Conservation (phyloP, 768 basidiomycete species). For the Mycena albidolilacea region DNA sequence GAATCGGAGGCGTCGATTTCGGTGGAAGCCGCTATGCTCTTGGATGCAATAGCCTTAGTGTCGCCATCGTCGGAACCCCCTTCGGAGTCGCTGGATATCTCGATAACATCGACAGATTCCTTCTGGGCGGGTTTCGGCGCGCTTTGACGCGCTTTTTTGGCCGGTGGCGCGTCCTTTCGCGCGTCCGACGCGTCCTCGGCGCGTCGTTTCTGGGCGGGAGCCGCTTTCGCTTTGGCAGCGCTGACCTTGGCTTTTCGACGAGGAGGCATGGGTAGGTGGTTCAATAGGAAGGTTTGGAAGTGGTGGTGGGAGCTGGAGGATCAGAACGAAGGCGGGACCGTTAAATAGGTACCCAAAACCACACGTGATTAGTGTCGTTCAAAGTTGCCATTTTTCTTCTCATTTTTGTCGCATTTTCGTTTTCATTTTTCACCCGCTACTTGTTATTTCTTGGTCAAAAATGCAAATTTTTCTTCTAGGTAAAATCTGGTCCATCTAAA, state of each 20-base stretch:
- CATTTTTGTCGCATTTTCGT: too few relatives aligned
- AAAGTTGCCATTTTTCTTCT: too few relatives aligned
- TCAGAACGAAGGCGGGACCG: too few relatives aligned
- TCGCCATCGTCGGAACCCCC: not conserved
- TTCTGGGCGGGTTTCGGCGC: constrained; percentile 2
- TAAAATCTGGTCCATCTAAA: too few relatives aligned
- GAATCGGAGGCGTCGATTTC: constrained; percentile 7
- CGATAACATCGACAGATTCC: constrained; percentile 13
- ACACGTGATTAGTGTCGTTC: too few relatives aligned
- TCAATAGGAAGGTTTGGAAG: not conserved
- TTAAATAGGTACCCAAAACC: too few relatives aligned
- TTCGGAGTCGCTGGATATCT: constrained; percentile 27
- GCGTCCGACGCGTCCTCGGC: constrained; percentile 19
- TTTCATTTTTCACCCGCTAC: too few relatives aligned
- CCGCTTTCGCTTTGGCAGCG: not conserved
- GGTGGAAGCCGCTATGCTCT: not conserved
- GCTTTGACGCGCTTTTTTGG: constrained; percentile 34
- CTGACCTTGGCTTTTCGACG: constrained; percentile 17
- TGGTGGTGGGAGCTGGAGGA: not conserved
- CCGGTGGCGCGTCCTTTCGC: constrained; percentile 21
- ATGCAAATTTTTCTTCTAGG: too few relatives aligned
- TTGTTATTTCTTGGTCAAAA: too few relatives aligned
- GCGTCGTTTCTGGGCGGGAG: constrained; percentile 7
- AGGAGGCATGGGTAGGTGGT: constrained; percentile 11
- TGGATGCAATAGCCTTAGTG: not conserved